These are phyloP conservation scores for Verticillium zaregamsianum DNA, from an alignment of 2,329 filamentous ascomycete species.

Conservation along the genomic window DNA sequence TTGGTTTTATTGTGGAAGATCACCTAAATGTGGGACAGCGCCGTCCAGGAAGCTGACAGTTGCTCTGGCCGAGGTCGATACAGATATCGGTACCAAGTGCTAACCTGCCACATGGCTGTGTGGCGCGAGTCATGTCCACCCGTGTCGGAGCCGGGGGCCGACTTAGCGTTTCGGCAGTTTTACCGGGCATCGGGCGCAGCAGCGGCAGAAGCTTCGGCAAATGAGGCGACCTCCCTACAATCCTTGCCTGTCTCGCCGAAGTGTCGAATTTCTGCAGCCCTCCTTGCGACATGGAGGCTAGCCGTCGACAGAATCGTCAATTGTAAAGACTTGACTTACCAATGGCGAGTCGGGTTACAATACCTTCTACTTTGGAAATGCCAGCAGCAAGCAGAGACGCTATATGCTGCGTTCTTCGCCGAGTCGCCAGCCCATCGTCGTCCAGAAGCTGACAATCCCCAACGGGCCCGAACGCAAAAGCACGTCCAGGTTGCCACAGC, in stretches of 20 bases:
- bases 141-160: not conserved
- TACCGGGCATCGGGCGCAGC: not conserved
- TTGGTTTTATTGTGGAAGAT: too few relatives aligned
- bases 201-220: not conserved
- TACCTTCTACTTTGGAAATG: conserved; percentile 11
- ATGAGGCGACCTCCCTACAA: not conserved
- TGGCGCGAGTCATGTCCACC: not conserved
- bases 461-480: conserved; percentile 34
- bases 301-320: not conserved
- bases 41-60: too few relatives aligned
- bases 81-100: not conserved
- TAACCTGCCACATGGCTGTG: not conserved
- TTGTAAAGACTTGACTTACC: not conserved
- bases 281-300: too few relatives aligned
- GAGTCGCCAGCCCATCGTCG: conserved; percentile 20
- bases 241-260: too few relatives aligned
- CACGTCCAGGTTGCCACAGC: conserved; percentile 27
- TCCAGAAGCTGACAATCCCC: conserved; percentile 28
- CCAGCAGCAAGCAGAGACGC: conserved; percentile 4
- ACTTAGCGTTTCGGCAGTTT: not conserved
- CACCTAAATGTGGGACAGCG: too few relatives aligned
- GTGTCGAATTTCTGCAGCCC: too few relatives aligned
- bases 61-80: too few relatives aligned
- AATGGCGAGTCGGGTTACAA: not conserved
- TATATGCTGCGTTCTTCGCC: conserved; percentile 10